Base-by-base conservation (phyloP, 352 stramenopile species). In the Phytophthora podocarpi region DNA sequence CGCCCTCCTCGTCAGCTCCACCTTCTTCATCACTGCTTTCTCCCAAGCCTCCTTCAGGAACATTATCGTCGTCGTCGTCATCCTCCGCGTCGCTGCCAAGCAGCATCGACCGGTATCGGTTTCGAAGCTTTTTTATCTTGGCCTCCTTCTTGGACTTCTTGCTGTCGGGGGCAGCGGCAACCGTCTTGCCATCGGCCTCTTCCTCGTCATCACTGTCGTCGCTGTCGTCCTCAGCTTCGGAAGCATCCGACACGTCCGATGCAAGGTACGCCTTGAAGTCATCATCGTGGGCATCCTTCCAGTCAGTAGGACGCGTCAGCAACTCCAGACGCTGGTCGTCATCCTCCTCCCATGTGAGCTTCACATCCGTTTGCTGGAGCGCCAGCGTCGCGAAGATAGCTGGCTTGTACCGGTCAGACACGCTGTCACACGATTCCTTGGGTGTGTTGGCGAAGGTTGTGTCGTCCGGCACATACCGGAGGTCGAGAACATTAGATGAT, bases 331-430 rank as follows among this genome's bases (percentile, higher is more conserved):
- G 80, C 40, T 96, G 82, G 9, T 87, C 76, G 61, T 98, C 96
- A 52, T 97, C 95, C 45, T 96, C 82, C 53, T 99, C 97, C 97
- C 97, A 99, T 28, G 94, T 98, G 42, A 97, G 95, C 64, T 96
- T 85, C 16, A 99, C 89, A 30, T 94, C 91, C 5, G 95, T 98
- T 51, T 91, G 77, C 66, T 97, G 88, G 37, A 99, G 76, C 16
- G 96, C 96, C 40, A 82, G 78, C 1, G 96, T 97, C 9, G 97
- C 86, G 67, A 99, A 99, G 42, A 98, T 91, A 7, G 96, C 87
- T 10, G 97, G 96, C 43, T 95, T 89, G 78, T 99, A 99, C 21
- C 85, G 91, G 27, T 96, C 89, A 0, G 96, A 91, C n/a, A 99
- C 70, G 23, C 52, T 71, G 43, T 85, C 60, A 27, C 82, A 91